Evolutionary conservation across 345 rosid species (phyloP), one percentile per base, ranked within the genome.

Genomic region (Hypericum androsaemum): DNA sequence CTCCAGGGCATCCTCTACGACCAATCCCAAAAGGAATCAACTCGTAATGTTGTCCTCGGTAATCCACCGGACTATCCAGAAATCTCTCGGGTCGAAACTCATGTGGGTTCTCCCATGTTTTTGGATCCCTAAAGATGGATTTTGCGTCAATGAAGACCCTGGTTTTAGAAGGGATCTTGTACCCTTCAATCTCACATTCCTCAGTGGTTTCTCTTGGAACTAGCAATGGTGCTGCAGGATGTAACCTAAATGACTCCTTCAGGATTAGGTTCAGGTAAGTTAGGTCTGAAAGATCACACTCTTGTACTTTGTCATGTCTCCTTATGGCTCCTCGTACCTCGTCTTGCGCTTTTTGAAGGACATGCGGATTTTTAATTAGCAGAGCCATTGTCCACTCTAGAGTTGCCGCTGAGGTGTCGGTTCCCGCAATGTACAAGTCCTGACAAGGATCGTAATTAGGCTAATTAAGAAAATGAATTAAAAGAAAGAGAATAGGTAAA

Each of bases 1-100:
- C 44, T n/a, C 83, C 89, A 0, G 90, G 90, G 42, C 90, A 83
- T 17, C 71, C 74, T 37, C 90, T 67, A 13, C 95, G 63, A 2
- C 95, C 88, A 0, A 67, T 52, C 13, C 90, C 88, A 39, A 86
- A 82, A 1, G 90, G 82, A n/a, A 77, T 56, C 5, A 75, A 11
- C 63, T 79, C 82, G 28, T 63, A 86, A 53, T 77, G 42, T 38
- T 68, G 59, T 28, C 88, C 86, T 41, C 11, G 77, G 41, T 62
- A 80, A 54, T 86, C 86, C 10, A 75, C 12, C 3, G 72, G 38
- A 32, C 56, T 70, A 3, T 60, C 57, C 58, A 65, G 11, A 57
- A 77, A 77, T 55, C 78, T 74, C 16, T 74, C 82, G 0, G 73
- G 82, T 46, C n/a, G 52, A 60, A 77, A 80, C 45, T 71, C 62